A percentile compares a stretch with the other conserved stretches of the same genome.
phyloP scores from a whole-genome alignment of 495 filamentous ascomycete species.

The Talaromyces borbonicus region DNA sequence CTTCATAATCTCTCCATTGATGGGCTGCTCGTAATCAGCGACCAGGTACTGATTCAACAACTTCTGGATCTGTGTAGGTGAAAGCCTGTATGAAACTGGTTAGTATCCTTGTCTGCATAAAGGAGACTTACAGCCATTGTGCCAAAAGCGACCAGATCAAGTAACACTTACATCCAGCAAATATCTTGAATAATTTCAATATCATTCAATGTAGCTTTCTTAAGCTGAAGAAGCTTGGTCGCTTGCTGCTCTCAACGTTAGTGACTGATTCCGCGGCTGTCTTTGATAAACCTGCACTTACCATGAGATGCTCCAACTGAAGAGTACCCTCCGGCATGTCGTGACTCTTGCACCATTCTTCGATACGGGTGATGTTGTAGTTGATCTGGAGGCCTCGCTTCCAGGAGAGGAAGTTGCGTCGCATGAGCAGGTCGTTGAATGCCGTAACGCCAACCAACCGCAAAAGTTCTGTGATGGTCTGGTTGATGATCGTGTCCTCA shows the following conservation, averaged over 20 bases:
- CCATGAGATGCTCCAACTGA: conserved; percentile 97
- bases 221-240: conserved; percentile 95
- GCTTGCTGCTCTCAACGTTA: conserved; percentile 61
- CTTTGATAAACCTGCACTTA: conserved; percentile 24
- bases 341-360: conserved; percentile 99
- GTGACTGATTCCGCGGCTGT: conserved; percentile 5
- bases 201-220: conserved; percentile 98
- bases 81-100: conserved; percentile 52
- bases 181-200: conserved; percentile 99
- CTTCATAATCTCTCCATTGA: conserved; percentile 99
- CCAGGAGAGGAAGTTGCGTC: conserved; percentile 97
- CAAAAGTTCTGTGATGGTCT: conserved; percentile 89
- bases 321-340: conserved; percentile 98
- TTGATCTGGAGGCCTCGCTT: conserved; percentile 99
- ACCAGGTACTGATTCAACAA: conserved; percentile 97
- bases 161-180: conserved; percentile 88
- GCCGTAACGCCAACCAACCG: conserved; percentile 93
- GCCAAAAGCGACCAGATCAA: neutral
- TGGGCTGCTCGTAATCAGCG: conserved; percentile 98
- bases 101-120: neutral
- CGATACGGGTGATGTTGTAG: conserved; percentile 98
- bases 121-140: neutral
- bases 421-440: conserved; percentile 97
- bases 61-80: conserved; percentile 98
- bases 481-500: conserved; percentile 89